A percentile compares a stretch with the other conserved stretches of the same genome.
phyloP scores from a whole-genome alignment of 176 grass and related monocot genomes.

The Zoysia japonica region DNA sequence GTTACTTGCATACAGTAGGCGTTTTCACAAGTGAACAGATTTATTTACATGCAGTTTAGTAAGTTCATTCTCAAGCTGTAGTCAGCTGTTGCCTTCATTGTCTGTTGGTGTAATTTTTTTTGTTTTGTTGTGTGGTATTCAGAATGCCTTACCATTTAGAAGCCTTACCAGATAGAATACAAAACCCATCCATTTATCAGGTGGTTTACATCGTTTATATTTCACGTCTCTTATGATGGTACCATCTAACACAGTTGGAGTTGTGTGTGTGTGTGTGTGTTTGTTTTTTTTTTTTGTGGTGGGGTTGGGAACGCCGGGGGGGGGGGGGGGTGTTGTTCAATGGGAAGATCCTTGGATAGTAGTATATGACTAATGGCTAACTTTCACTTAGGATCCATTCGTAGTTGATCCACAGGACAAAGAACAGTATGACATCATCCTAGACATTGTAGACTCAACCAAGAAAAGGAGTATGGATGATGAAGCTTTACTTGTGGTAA shows the following conservation, averaged over 20 bases:
- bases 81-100: background rate
- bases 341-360: background rate
- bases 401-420: conserved; percentile 24
- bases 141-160: background rate
- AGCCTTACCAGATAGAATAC: background rate
- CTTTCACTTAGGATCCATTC: conserved; percentile 38
- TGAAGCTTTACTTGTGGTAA: conserved; percentile 26
- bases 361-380: background rate
- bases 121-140: background rate
- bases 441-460: conserved; percentile 18
- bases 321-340: no score
- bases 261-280: background rate
- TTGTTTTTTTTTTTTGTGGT: background rate
- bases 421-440: conserved; percentile 22
- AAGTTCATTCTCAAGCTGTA: background rate
- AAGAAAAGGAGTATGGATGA: background rate
- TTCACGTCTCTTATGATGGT: background rate
- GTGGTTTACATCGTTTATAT: background rate
- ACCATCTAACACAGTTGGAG: background rate
- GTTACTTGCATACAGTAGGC: conserved; percentile 8
- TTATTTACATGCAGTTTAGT: background rate
- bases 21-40: conserved; percentile 3
- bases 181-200: background rate
- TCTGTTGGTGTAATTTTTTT: background rate
- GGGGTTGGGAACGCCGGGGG: no score